Conservation (phyloP, 2,329 filamentous ascomycete genomes). For the Exutisphaerella laricina region DNA sequence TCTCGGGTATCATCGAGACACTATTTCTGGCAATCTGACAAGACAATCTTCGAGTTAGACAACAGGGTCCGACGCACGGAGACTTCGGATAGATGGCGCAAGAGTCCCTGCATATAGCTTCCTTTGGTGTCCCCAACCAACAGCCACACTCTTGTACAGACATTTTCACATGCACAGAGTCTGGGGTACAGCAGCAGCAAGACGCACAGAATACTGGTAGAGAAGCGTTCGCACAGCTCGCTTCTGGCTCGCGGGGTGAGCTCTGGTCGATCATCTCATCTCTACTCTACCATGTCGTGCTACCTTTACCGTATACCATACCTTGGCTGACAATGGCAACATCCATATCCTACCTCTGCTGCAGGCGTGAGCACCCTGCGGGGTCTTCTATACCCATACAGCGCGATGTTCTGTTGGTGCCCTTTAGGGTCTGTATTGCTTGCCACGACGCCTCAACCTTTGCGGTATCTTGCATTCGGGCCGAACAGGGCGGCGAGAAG, state of each 20-base stretch:
- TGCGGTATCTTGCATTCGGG: conserved; percentile 12
- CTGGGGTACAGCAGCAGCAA: conserved; percentile 4
- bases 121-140: conserved; percentile 5
- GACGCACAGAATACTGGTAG: neutral
- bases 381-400: neutral
- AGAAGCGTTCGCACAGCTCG: neutral
- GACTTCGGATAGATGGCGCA: conserved; percentile 3
- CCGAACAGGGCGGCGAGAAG: conserved; percentile 7
- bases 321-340: no score
- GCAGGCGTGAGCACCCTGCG: conserved; percentile 1
- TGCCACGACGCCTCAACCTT: conserved; percentile 16
- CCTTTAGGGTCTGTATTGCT: conserved; percentile 9
- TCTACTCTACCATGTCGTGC: no score
- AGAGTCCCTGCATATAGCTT: conserved; percentile 3
- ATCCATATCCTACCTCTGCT: neutral
- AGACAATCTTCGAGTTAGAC: no score
- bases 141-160: neutral
- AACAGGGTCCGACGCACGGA: neutral
- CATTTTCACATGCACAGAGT: conserved; percentile 2
- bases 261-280: no score
- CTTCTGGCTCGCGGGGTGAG: neutral
- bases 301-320: no score
- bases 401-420: conserved; percentile 5
- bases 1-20: no score
- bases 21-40: no score